Base-by-base conservation (phyloP, 1,139 yeast species). In the Geotrichum candidum region DNA sequence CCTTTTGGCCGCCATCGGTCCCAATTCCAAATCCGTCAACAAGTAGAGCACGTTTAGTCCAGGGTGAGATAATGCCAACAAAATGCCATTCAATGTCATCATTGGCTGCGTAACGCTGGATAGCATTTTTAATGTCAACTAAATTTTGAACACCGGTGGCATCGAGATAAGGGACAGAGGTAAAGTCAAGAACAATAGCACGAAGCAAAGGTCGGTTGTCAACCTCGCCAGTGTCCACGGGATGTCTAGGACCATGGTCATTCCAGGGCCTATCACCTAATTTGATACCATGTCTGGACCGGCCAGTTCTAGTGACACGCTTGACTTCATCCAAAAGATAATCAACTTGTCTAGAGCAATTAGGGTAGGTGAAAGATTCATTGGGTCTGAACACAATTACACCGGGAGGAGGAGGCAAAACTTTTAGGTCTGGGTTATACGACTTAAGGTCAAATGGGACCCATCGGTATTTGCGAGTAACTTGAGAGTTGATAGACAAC, bases 191-290 rank as follows among this genome's bases (percentile, higher is more conserved):
- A 67, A 90, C 94, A 22, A 91, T 74, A 10, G 91, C 81, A 65
- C 86, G 82, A 65, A 91, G 77, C 6, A 82, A 64, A 11, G 97
- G 96, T 69, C 95, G 80, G 15, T 51, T 11, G 35, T 59, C 61
- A 9, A 11, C 38, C 7, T 31, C 58, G 23, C 25, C 35, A 1
- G 73, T 68, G 68, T 86, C 90, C 3, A 48, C 58, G 48, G 88
- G 88, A 18, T 54, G 56, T 18, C 41, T 35, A 25, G 56, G 56
- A 13, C 51, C 41, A n/a, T 27, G 41, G 69, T 90, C 95, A 72
- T 91, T 91, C 96, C 97, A 92, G 22, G 96, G 92, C 66, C 92
- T 82, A 58, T 87, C 88, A 31, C 90, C 88, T 52, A 84, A 80
- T 58, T 66, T 68, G 18, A 45, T 41, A 18, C 45, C 45, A n/a